Conservation (phyloP, 2,329 filamentous ascomycete species). For the Paraphoma chrysanthemicola region DNA sequence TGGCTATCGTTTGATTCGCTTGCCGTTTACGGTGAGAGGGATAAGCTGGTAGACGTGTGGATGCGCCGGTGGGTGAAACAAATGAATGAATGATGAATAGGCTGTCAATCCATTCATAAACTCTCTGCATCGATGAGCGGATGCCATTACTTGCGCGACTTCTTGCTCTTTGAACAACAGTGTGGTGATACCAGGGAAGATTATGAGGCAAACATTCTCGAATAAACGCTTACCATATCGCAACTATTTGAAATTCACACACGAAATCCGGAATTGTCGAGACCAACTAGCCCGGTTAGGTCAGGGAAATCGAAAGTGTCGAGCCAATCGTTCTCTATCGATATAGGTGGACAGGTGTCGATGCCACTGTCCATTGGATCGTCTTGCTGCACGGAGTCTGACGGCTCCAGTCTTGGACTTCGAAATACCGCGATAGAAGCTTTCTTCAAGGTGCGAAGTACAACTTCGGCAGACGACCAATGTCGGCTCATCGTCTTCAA, state of each 20-base stretch:
- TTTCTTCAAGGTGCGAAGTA: slow-evolving; percentile 19
- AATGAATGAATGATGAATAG: too few relatives aligned
- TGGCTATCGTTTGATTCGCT: slow-evolving; percentile 7
- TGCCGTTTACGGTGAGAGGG: slow-evolving; percentile 8
- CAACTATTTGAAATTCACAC: neutral
- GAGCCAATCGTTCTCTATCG: slow-evolving; percentile 1
- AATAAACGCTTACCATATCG: too few relatives aligned
- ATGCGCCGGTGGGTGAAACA: too few relatives aligned
- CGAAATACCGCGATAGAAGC: slow-evolving; percentile 3
- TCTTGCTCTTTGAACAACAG: too few relatives aligned
- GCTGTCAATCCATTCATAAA: too few relatives aligned
- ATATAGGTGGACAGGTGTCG: neutral
- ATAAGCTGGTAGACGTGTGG: slow-evolving; percentile 1
- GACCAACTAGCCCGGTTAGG: slow-evolving; percentile 16
- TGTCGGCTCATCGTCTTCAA: slow-evolving; percentile 19
- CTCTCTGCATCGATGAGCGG: too few relatives aligned
- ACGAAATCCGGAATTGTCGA: slow-evolving; percentile 6
- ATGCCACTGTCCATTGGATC: neutral
- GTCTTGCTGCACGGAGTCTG: neutral
- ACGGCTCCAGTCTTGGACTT: neutral
- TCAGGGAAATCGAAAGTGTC: slow-evolving; percentile 14
- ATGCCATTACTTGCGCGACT: too few relatives aligned
- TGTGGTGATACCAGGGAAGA: too few relatives aligned
- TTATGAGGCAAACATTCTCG: too few relatives aligned
- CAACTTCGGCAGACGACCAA: slow-evolving; percentile 15